Conservation (phyloP, 352 stramenopile genomes). For the Albugo candida region DNA sequence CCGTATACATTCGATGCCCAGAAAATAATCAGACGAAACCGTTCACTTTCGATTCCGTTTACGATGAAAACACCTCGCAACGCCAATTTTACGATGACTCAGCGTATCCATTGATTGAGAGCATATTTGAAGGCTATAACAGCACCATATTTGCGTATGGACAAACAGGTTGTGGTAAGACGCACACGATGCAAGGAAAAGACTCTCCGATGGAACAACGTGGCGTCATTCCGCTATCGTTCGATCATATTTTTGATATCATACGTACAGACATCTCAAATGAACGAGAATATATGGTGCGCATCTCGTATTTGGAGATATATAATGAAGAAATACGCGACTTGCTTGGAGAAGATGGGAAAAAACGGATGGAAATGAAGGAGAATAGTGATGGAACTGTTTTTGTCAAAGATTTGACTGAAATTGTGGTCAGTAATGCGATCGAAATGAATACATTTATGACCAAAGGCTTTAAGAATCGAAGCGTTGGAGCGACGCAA, state of each 20-base stretch:
- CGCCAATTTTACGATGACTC: conserved; percentile 77
- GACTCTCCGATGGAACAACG: conserved; percentile 48
- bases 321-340: conserved; percentile 92
- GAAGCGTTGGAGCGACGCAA: conserved; percentile 53
- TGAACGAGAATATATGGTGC: conserved; percentile 59
- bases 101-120: conserved; percentile 74
- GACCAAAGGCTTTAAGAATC: conserved; percentile 67
- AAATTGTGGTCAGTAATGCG: conserved; percentile 54
- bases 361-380: conserved; percentile 72
- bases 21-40: conserved; percentile 62
- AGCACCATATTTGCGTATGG: conserved; percentile 85
- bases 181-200: conserved; percentile 72
- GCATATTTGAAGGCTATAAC: conserved; percentile 83
- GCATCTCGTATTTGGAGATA: conserved; percentile 86
- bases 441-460: conserved; percentile 63
- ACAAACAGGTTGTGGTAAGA: conserved; percentile 72
- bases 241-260: conserved; percentile 77
- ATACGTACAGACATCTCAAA: conserved; percentile 32
- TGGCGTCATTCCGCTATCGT: conserved; percentile 65
- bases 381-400: conserved; percentile 62
- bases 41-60: conserved; percentile 84
- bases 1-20: conserved; percentile 57
- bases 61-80: conserved; percentile 59
- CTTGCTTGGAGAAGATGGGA: conserved; percentile 56
- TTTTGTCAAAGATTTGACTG: conserved; percentile 80